Percentiles rank a stretch among this genome's conserved stretches.
phyloP scores from a whole-genome alignment of 2,329 filamentous ascomycete genomes.

The Westerdykella sp. region DNA sequence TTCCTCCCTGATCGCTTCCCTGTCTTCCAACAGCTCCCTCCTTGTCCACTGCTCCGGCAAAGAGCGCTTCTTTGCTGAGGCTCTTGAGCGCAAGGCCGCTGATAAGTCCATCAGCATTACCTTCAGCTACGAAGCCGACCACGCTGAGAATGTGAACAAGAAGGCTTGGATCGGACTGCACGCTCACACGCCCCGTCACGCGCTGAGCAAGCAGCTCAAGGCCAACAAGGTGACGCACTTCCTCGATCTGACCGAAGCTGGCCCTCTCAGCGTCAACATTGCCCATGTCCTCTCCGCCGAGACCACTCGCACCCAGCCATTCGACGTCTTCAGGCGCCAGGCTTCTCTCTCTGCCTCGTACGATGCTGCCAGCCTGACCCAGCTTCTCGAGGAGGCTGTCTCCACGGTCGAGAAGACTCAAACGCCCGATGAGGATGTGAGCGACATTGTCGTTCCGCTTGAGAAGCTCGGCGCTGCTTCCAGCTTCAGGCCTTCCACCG shows the following conservation, averaged over 20 bases:
- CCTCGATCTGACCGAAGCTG: neutral
- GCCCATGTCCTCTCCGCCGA: too few species aligned
- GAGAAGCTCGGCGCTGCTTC: too few species aligned
- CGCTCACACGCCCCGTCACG: neutral
- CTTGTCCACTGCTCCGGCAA: conserved; percentile 2
- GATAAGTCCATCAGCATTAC: neutral
- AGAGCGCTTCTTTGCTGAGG: conserved; percentile 1
- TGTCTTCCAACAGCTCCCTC: neutral
- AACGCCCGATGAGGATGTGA: too few species aligned
- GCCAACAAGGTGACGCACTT: neutral
- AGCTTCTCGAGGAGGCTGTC: too few species aligned
- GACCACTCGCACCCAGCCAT: too few species aligned
- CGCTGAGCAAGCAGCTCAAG: neutral
- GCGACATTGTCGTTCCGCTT: too few species aligned
- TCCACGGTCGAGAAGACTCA: too few species aligned
- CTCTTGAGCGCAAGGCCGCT: neutral
- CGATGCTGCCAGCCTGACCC: too few species aligned
- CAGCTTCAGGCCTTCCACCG: too few species aligned
- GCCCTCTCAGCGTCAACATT: too few species aligned
- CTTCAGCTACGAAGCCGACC: neutral
- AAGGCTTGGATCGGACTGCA: neutral
- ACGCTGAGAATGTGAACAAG: neutral
- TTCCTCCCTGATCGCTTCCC: neutral
- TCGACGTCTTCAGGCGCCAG: too few species aligned
- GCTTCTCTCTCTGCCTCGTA: too few species aligned